Evolutionary conservation across 306 rosid species (phyloP).

Genomic region (Vigna hirtella): DNA sequence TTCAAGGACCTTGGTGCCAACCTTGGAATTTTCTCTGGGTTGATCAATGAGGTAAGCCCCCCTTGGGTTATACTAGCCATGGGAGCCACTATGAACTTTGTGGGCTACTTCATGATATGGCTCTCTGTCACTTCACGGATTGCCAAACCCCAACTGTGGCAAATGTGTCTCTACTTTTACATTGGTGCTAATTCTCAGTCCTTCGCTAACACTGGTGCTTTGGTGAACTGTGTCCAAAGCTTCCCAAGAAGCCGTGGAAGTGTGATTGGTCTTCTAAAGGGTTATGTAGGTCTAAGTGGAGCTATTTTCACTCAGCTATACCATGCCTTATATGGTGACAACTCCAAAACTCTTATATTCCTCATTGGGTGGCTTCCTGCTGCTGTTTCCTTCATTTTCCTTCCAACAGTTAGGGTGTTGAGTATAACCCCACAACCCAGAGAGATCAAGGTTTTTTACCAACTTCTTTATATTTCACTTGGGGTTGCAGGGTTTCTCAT

Average conservation of each 20-base stretch:
- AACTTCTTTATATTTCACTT: constrained; percentile 68
- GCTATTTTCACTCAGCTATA: constrained; percentile 69
- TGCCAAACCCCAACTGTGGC: constrained; percentile 65
- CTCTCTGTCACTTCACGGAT: constrained; percentile 59
- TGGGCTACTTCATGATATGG: constrained; percentile 87
- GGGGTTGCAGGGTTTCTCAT: constrained; percentile 70
- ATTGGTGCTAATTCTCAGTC: constrained; percentile 76
- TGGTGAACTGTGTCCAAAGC: constrained; percentile 67
- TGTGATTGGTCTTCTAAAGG: constrained; percentile 72
- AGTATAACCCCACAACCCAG: constrained; percentile 40
- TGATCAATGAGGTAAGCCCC: constrained; percentile 67
- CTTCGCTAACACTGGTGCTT: constrained; percentile 67
- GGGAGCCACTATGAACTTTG: constrained; percentile 71
- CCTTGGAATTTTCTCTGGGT: constrained; percentile 63
- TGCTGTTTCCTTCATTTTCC: constrained; percentile 55
- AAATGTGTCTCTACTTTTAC: constrained; percentile 78
- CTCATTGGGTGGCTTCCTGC: constrained; percentile 75
- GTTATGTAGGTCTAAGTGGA: constrained; percentile 78
- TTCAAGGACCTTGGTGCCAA: constrained; percentile 80
- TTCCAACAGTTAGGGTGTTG: constrained; percentile 52
- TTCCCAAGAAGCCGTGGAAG: constrained; percentile 75
- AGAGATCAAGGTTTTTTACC: constrained; percentile 60
- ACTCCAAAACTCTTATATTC: constrained; percentile 56
- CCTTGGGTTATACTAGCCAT: constrained; percentile 68
- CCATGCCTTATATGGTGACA: constrained; percentile 61